These are phyloP conservation scores for Backusella macrospora DNA, from an alignment of 192 early-diverging fungal species.

Conservation along the genomic window DNA sequence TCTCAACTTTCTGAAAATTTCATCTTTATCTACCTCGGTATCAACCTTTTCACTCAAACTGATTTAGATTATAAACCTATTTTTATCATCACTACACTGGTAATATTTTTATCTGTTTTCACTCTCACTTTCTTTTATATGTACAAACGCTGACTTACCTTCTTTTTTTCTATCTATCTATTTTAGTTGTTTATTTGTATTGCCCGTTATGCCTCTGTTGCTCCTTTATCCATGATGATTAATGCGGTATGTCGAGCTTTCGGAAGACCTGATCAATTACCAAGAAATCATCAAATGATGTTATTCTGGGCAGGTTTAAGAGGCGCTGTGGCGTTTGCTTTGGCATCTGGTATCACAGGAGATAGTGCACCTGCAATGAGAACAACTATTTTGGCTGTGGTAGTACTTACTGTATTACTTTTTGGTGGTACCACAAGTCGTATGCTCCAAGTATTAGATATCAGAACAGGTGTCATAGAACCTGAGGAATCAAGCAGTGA, in stretches of 20 bases:
- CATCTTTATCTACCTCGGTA: constrained; percentile 95
- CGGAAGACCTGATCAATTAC: constrained; percentile 52
- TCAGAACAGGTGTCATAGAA: constrained; percentile 76
- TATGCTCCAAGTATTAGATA: constrained; percentile 76
- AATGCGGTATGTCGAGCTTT: constrained; percentile 68
- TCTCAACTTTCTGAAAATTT: constrained; percentile 95
- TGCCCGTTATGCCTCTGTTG: constrained; percentile 84
- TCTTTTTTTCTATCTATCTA: not conserved
- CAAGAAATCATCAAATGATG: constrained; percentile 84
- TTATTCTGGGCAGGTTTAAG: constrained; percentile 95
- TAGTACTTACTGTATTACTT: constrained; percentile 86
- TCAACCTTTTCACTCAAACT: constrained; percentile 85
- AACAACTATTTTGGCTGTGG: constrained; percentile 90
- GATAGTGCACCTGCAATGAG: constrained; percentile 72
- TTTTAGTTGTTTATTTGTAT: constrained; percentile 77
- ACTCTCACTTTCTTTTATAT: not conserved
- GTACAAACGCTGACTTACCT: too few species aligned
- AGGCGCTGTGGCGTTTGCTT: constrained; percentile 95
- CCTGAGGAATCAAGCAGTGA: constrained; percentile 45
- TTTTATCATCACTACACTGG: constrained; percentile 75
- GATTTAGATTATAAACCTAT: constrained; percentile 74
- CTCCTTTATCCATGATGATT: constrained; percentile 81
- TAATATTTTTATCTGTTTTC: constrained; percentile 33
- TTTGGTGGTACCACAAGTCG: constrained; percentile 91
- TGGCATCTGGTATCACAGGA: constrained; percentile 80